Conservation (phyloP, 1,284 basidiomycete genomes). For the Austroboletus niveus region DNA sequence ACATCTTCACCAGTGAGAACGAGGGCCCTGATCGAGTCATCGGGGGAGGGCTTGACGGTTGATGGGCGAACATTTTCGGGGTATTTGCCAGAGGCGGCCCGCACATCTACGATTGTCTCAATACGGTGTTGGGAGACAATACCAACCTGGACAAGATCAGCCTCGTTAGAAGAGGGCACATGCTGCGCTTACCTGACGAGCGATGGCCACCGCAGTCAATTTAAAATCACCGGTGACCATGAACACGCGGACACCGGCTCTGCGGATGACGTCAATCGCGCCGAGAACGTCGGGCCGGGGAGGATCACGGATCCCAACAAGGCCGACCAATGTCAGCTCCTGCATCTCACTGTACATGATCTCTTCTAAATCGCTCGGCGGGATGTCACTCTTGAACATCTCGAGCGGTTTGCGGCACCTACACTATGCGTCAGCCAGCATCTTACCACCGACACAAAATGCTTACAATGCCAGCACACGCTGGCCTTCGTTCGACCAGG, state of each 20-base stretch:
- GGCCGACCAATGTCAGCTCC: constrained; percentile 54
- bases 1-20: constrained; percentile 49
- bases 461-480: constrained; percentile 54
- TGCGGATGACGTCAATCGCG: constrained; percentile 45
- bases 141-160: constrained; percentile 41
- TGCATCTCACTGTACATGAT: constrained; percentile 38
- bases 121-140: constrained; percentile 52
- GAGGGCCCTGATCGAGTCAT: constrained; percentile 32
- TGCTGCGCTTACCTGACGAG: constrained; percentile 27
- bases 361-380: constrained; percentile 39
- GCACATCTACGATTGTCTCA: constrained; percentile 37
- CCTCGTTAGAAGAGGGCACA: not conserved
- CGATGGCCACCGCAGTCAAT: constrained; percentile 45
- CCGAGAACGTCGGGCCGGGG: constrained; percentile 51
- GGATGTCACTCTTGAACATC: constrained; percentile 26
- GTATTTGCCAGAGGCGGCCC: constrained; percentile 11
- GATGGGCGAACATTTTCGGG: constrained; percentile 31
- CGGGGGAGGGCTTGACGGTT: constrained; percentile 29
- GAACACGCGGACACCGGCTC: constrained; percentile 48
- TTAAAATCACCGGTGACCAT: constrained; percentile 61
- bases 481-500: constrained; percentile 58
- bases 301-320: constrained; percentile 61
- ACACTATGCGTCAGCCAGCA: not conserved
- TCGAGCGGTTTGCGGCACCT: constrained; percentile 33
- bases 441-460: not conserved